Evolutionary conservation across 2,329 filamentous ascomycete species (phyloP).

Genomic region (Claviceps sp.): DNA sequence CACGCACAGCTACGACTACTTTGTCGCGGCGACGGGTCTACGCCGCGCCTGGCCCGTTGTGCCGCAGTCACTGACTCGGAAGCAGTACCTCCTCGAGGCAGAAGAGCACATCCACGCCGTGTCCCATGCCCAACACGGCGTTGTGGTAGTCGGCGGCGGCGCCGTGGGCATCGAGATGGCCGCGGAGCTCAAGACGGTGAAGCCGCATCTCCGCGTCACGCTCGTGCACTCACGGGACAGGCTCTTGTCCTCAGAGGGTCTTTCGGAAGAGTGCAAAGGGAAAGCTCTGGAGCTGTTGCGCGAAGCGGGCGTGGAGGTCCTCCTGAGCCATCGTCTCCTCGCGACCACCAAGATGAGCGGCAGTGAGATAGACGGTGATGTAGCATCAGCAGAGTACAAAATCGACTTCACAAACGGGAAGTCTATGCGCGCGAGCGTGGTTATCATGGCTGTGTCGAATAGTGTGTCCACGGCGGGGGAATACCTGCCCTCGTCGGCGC

Average conservation of each 20-base stretch:
- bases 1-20: conserved; percentile 54
- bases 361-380: conserved; percentile 23
- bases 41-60: conserved; percentile 59
- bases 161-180: conserved; percentile 77
- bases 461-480: conserved; percentile 42
- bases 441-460: conserved; percentile 57
- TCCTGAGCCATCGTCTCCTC: conserved; percentile 50
- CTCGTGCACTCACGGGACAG: conserved; percentile 60
- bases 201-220: conserved; percentile 53
- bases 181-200: conserved; percentile 56
- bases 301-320: conserved; percentile 50
- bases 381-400: conserved; percentile 28
- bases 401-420: conserved; percentile 48
- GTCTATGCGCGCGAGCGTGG: conserved; percentile 45
- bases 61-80: conserved; percentile 48
- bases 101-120: conserved; percentile 44
- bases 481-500: conserved; percentile 43
- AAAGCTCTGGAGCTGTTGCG: conserved; percentile 42
- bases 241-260: conserved; percentile 59
- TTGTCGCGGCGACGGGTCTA: conserved; percentile 60
- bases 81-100: conserved; percentile 50
- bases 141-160: conserved; percentile 63
- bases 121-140: conserved; percentile 37
- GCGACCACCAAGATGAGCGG: conserved; percentile 25
- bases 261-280: conserved; percentile 58